Evolutionary conservation across 805 yeast genomes (phyloP).

Genomic region (Candida nonsorbophila): DNA sequence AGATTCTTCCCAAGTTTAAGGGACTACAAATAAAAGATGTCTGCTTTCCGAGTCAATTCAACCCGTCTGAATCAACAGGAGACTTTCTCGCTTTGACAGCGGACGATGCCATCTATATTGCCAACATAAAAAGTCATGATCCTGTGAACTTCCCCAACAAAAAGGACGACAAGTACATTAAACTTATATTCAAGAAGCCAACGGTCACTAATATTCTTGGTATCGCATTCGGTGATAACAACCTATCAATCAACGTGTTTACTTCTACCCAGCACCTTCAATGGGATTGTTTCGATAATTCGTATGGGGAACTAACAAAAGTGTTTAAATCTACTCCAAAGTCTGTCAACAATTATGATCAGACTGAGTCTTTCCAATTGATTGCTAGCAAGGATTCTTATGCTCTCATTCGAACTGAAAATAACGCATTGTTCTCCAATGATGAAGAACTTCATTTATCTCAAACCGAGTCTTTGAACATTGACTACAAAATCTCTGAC

Average conservation of each 20-base stretch:
- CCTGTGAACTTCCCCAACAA: conserved; percentile 20
- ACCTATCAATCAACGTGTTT: conserved; percentile 19
- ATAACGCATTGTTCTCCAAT: conserved; percentile 19
- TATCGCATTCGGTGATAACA: conserved; percentile 15
- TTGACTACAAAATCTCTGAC: conserved; percentile 3
- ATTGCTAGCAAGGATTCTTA: conserved; percentile 10
- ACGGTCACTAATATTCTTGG: conserved; percentile 10
- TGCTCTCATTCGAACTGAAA: conserved; percentile 9
- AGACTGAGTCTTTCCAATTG: not conserved
- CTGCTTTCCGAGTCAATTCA: conserved; percentile 12
- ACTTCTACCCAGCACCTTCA: conserved; percentile 11
- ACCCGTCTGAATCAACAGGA: conserved; percentile 13
- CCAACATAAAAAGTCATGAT: conserved; percentile 23
- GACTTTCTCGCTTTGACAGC: conserved; percentile 24
- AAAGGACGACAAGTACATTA: conserved; percentile 31
- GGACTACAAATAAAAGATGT: conserved; percentile 19
- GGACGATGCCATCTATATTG: conserved; percentile 23
- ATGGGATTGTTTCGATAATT: conserved; percentile 31
- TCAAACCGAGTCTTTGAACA: conserved; percentile 8
- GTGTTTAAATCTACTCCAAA: conserved; percentile 20
- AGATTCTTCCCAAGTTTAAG: conserved; percentile 26
- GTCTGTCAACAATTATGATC: not conserved
- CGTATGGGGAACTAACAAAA: conserved; percentile 20
- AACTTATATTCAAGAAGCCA: conserved; percentile 17
- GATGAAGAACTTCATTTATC: conserved; percentile 23